These are phyloP conservation scores for Neopestalotiopsis sp. DNA, from an alignment of 2,329 filamentous ascomycete genomes.

Conservation along the genomic window DNA sequence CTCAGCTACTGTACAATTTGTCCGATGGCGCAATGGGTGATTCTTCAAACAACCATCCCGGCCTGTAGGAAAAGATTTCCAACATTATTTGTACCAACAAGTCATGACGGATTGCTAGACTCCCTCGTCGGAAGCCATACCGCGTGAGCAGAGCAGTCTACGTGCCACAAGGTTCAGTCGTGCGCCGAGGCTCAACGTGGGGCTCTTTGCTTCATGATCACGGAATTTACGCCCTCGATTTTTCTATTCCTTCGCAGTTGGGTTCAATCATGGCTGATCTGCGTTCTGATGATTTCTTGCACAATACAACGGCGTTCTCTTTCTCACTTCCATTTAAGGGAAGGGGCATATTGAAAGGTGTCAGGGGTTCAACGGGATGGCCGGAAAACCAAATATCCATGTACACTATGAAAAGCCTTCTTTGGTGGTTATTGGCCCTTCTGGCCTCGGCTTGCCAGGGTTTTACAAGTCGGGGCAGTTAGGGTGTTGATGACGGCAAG, in stretches of 20 bases:
- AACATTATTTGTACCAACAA: neutral
- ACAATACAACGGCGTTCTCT: conserved; percentile 2
- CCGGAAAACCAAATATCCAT: neutral
- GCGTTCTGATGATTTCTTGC: neutral
- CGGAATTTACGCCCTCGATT: neutral
- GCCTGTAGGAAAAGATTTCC: conserved; percentile 25
- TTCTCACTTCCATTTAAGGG: neutral
- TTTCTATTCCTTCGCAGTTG: neutral
- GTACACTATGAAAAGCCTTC: neutral
- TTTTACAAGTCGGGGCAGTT: neutral
- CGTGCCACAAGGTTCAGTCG: neutral
- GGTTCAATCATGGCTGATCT: neutral
- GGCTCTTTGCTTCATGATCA: neutral
- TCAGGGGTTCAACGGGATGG: neutral
- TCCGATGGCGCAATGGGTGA: conserved; percentile 78
- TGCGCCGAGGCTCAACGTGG: neutral
- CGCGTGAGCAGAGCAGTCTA: neutral
- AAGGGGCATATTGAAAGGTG: neutral
- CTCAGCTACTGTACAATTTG: conserved; percentile 95
- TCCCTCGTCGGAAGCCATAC: neutral
- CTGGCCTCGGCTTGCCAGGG: neutral
- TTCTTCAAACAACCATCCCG: conserved; percentile 31
- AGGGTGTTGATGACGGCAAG: neutral
- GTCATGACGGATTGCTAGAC: neutral
- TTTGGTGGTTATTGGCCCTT: neutral